These are phyloP conservation scores for Irpex sp. DNA, from an alignment of 1,284 basidiomycete genomes.

Conservation along the genomic window DNA sequence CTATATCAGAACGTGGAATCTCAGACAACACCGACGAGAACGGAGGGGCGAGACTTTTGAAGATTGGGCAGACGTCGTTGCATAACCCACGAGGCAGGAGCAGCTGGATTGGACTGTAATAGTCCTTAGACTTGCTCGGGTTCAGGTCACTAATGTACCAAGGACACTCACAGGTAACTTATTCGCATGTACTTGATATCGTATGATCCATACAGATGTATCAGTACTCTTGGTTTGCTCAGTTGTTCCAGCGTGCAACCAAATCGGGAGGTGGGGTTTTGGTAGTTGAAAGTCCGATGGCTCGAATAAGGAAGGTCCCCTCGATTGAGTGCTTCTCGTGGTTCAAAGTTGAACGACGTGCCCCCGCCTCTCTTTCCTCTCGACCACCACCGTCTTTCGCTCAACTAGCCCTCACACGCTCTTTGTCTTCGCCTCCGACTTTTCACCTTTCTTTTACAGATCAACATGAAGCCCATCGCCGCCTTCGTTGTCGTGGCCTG, in stretches of 20 bases:
- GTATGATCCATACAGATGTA: background rate
- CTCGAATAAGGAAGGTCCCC: background rate
- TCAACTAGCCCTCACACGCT: slow-evolving; percentile 7
- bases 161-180: background rate
- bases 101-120: slow-evolving; percentile 82
- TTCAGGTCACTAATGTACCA: no score
- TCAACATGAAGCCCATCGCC: slow-evolving; percentile 46
- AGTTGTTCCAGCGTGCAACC: background rate
- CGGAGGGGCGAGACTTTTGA: slow-evolving; percentile 44
- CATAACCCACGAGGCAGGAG: slow-evolving; percentile 89
- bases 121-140: no score
- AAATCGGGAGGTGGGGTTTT: background rate
- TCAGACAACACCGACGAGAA: slow-evolving; percentile 24
- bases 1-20: background rate
- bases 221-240: background rate
- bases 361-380: background rate
- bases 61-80: slow-evolving; percentile 88
- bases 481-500: slow-evolving; percentile 40
- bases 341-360: background rate
- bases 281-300: background rate
- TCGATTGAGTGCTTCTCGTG: background rate
- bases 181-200: background rate
- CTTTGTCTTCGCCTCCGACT: slow-evolving; percentile 9
- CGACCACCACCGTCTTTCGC: background rate
- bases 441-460: background rate